Evolutionary conservation across 306 rosid species (phyloP), one percentile per base, ranked within the genome.

Genomic region (Ochetophila trinervis): DNA sequence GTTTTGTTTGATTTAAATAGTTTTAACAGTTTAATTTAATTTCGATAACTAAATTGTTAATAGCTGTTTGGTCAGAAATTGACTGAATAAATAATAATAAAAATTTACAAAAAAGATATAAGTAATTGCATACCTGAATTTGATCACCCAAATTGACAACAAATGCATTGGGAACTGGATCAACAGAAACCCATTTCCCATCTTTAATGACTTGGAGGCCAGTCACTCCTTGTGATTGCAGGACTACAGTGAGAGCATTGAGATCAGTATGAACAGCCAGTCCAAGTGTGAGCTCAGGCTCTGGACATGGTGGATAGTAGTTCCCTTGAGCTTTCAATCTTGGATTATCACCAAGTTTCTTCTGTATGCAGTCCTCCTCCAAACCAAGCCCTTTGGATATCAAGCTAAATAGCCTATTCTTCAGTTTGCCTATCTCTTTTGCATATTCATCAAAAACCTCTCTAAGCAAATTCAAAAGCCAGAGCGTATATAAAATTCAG

Each of bases 121-220:
- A 8, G 8, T 35, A 6, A 14, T 0, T 0, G 51, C 2, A 7
- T 61, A 85, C 86, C 85, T 82, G 82, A 23, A 85, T 65, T 75
- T 82, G 91, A 69, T 83, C 91, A 16, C 82, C 86, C 4, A 83
- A 1, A 54, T 86, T 83, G 72, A 83, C 62, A 0, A 86, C 79
- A 66, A 78, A 69, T 8, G 88, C 82, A 59, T 51, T 68, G 44
- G 83, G 72, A 62, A 76, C 40, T 44, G 78, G 76, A 51, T 74
- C 73, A 9, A 83, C 72, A 10, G 69, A 59, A 32, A 83, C 63
- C 86, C 88, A 86, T 52, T 78, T 65, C 6, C 74, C 83, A 67
- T 80, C 84, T 55, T 83, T 75, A 60, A 80, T 66, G 1, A 86
- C 82, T 73, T 83, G 88, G 48, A 80, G 80, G 20, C 86, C 84